These are phyloP conservation scores for Irpex rosettiformis DNA, from an alignment of 1,284 basidiomycete genomes.

Conservation along the genomic window DNA sequence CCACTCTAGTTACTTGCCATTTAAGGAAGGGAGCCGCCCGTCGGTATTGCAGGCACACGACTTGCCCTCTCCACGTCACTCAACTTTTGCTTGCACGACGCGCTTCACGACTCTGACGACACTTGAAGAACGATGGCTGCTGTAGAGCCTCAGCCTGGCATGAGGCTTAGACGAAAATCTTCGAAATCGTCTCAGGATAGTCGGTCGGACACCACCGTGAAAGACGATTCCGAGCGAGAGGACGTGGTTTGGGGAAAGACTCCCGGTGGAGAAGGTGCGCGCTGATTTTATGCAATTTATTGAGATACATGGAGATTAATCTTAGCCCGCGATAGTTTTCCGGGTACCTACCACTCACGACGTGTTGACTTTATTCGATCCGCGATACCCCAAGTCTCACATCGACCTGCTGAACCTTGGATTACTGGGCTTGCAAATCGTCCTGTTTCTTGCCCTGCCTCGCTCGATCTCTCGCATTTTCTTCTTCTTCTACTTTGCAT, in stretches of 20 bases:
- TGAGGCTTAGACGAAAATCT: constrained; percentile 13
- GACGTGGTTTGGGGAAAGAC: constrained; percentile 89
- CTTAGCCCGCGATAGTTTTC: constrained; percentile 62
- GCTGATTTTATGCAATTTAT: not conserved
- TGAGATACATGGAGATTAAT: not conserved
- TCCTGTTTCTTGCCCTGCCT: constrained; percentile 71
- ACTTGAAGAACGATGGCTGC: constrained; percentile 8
- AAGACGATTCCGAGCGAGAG: constrained; percentile 29
- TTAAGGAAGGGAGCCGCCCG: not conserved
- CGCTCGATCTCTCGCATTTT: constrained; percentile 55
- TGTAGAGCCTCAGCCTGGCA: constrained; percentile 4
- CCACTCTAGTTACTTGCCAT: not conserved
- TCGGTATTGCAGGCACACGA: not conserved
- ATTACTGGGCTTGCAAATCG: constrained; percentile 75
- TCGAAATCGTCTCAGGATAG: constrained; percentile 10
- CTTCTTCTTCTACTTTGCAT: constrained; percentile 86
- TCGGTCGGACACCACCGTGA: not conserved
- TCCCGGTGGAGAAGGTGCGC: constrained; percentile 70
- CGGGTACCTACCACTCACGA: constrained; percentile 94
- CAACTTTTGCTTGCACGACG: not conserved
- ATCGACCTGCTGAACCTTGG: constrained; percentile 86
- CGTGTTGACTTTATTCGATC: constrained; percentile 90
- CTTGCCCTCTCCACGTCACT: constrained; percentile 11
- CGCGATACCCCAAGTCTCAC: constrained; percentile 86
- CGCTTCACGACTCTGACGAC: not conserved